Base-by-base conservation (phyloP, 345 rosid genomes). In the Pseudoturritis turrita region DNA sequence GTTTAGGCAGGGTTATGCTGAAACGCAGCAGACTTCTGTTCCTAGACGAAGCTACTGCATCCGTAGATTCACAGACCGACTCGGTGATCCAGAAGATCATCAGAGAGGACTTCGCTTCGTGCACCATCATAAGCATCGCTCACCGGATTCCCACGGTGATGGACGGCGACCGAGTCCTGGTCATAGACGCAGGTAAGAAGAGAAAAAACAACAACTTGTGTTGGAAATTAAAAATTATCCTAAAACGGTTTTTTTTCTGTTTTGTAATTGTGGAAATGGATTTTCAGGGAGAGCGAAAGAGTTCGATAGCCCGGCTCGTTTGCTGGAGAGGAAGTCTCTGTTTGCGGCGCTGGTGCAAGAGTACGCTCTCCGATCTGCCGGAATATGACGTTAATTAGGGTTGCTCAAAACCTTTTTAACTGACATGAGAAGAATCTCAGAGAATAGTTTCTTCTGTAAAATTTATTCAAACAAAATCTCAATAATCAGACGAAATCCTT, bases 41-140 rank as follows among this genome's bases (percentile, higher is more conserved):
- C 66, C 82, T 94, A 85, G 97, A 94, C 61, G 99, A 94, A 78
- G 99, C 99, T 3, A 94, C 99, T 0, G 97, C 99, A 56, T 94
- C 97, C 0, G 91, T 94, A 40, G 99, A 94, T 81, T 94, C 99
- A 0, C 92, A 89, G 66, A 94, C 99, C 0, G 97, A 91, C 19
- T 88, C 96, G 0, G 89, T 82, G 62, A 89, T 94, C 65, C 97
- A 94, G 70, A 88, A 78, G 85, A 91, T 94, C 74, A 91, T 94
- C 21, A 77, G 99, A 18, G 93, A 94, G 83, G 97, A 89, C 60
- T 94, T 94, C 49, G 90, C 78, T 8, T 68, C 89, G 0, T 88
- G 96, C 57, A 89, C 98, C 2, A 91, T 94, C 6, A 85, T 94
- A 76, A 94, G 97, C 85, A 94, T 94, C 62, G 97, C 97, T 78